A percentile compares a stretch with the other conserved stretches of the same genome.
Evolutionary conservation across 768 basidiomycete species (phyloP).

Genomic region (Tricholomella constricta): DNA sequence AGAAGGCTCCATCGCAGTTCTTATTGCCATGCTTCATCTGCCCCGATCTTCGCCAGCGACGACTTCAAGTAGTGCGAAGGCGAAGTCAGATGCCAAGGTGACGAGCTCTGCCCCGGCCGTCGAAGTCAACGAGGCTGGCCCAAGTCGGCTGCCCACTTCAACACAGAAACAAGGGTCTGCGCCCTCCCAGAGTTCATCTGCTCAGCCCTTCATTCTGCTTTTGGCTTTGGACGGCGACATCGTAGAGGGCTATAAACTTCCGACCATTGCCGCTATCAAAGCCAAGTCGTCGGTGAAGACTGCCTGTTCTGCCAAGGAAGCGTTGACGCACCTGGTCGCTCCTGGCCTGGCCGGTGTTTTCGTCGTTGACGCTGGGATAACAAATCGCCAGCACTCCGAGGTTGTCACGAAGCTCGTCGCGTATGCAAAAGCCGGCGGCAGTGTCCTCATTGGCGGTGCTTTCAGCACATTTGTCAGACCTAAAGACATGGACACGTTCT

Average conservation of each 20-base stretch:
- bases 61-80: neutral
- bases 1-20: slow-evolving; percentile 25
- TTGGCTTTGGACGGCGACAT: slow-evolving; percentile 30
- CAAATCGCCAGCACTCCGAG: slow-evolving; percentile 18
- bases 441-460: slow-evolving; percentile 35
- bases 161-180: neutral
- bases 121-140: neutral
- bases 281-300: slow-evolving; percentile 23
- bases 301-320: slow-evolving; percentile 17
- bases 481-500: slow-evolving; percentile 27
- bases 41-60: neutral
- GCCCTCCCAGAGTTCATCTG: neutral
- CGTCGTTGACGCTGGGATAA: slow-evolving; percentile 38
- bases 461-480: slow-evolving; percentile 32
- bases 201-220: slow-evolving; percentile 28
- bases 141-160: neutral
- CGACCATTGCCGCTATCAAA: slow-evolving; percentile 29
- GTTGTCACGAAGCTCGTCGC: slow-evolving; percentile 34
- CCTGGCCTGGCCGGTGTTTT: slow-evolving; percentile 34
- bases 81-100: neutral
- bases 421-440: slow-evolving; percentile 40
- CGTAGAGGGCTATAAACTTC: slow-evolving; percentile 22
- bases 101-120: neutral
- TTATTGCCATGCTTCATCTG: slow-evolving; percentile 35
- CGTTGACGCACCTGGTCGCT: slow-evolving; percentile 26